Evolutionary conservation across 164 flowering plant genomes (phyloP), one percentile per base, ranked within the genome.

Genomic region (Piper betle): DNA sequence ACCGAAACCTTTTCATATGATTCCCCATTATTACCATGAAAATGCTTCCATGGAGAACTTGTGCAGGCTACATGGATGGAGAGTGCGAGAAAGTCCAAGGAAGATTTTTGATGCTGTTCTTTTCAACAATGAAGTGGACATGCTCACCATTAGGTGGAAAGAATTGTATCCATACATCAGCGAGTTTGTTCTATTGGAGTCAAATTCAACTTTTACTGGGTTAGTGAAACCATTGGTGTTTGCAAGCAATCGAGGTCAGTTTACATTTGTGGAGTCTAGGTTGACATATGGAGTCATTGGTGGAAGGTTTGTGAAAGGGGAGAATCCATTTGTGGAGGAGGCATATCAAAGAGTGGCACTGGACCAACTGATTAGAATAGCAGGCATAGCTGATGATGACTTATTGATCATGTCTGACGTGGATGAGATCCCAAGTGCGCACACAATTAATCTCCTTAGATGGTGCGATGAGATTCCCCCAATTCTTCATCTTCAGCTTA

Each of bases 31-130:
- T 69, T 84, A 91, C 62, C 81, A 86, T 63, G 93, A 83, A 69
- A 91, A 91, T 71, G 91, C 81, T 25, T 77, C 96, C 0, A 91
- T 91, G 97, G 91, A 87, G 72, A 77, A 75, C 64, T 81, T 83
- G 12, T 91, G 97, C 78, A 83, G 67, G 52, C 93, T 91, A 66
- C 97, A 91, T 68, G 96, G 97, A 16, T 91, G 97, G 97, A 78
- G 78, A 37, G 72, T 80, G 7, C 83, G 97, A 17, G 93, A 86
- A 67, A 80, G 65, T 62, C 97, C 97, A 1, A 79, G 97, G 62
- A 96, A 93, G 50, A 96, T 91, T 43, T 91, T 71, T 69, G 97
- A 91, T 81, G 96, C 97, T 3, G 96, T 88, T 20, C 55, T 91
- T 73, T 91, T 88, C 63, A 91, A 89, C 65, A 88, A 88, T 64